Base-by-base conservation (phyloP, 2,329 filamentous ascomycete species). In the Scopulariopsis brevicaulis region DNA sequence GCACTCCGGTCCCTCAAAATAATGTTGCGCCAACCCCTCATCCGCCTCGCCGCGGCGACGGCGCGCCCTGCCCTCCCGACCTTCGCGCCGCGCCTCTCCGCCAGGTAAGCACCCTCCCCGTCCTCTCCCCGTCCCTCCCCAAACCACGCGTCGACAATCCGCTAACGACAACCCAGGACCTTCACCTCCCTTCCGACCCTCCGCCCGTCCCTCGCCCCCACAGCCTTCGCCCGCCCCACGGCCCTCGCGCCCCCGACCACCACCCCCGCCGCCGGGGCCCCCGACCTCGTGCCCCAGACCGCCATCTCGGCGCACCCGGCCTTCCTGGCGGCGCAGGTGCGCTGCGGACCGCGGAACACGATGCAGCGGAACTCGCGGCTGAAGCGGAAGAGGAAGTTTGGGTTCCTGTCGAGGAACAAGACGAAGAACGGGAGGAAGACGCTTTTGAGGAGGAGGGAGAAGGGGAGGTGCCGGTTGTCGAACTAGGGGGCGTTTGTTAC, bases 341-440 rank as follows among this genome's bases (percentile, higher is more conserved):
- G 81, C 58, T 84, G 77, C 71, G 81, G 79, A 1, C 81, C 81
- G 54, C 76, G 81, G 60, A 76, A 81, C 65, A 84, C 79, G 35
- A 78, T 83, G 78, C 76, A 78, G 58, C 70, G 74, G 55, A 70
- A 76, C 58, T 81, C 77, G 58, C 74, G 81, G 40, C 70, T 84
- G 57, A 68, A 83, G 15, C 79, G 83, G 69, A 84, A 84, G 74
- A 74, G 81, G 25, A 74, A 81, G 62, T 77, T 79, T 62, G 82
- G 82, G 1, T 85, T 83, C 64, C 67, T 85, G 54, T 74, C 72
- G 62, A 72, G 81, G 43, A 68, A 76, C 62, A 71, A 74, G 62
- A 76, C 75, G 53, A 75, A 73, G 65, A 77, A 73, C 11, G 82
- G 82, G 3, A 71, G 75, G 59, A 80, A 77, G 70, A 80, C 76